Conservation (phyloP, 2,329 filamentous ascomycete genomes). For the Fonsecaea pedrosoi region DNA sequence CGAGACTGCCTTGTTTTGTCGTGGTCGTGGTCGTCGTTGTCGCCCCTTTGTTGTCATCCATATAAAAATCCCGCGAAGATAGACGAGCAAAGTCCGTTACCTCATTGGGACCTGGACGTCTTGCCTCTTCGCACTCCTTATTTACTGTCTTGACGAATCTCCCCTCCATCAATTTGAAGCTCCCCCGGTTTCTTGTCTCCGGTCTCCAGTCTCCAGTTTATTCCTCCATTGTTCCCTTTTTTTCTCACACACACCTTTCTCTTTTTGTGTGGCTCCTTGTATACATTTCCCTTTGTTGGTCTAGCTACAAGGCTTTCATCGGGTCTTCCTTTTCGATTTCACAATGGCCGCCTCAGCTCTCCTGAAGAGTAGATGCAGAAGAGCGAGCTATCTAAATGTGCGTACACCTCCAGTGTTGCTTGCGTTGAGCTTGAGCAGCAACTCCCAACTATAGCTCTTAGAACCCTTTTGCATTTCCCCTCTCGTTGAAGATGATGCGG, state of each 20-base stretch:
- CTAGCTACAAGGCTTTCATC: neutral
- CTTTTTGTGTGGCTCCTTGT: neutral
- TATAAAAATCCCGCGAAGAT: neutral
- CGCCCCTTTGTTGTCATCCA: too few species aligned
- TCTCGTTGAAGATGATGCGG: neutral
- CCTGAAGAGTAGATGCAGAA: conserved; percentile 75
- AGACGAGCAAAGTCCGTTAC: neutral
- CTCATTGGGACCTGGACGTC: neutral
- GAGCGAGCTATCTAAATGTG: conserved; percentile 73
- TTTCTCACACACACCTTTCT: neutral
- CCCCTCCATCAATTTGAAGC: neutral
- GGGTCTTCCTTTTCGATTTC: conserved; percentile 4
- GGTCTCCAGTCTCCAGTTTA: neutral
- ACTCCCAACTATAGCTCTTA: neutral
- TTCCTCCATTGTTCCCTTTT: neutral
- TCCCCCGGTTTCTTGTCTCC: neutral
- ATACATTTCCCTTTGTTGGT: neutral
- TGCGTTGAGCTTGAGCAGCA: neutral
- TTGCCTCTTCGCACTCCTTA: neutral
- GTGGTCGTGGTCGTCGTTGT: neutral
- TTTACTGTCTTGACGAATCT: neutral
- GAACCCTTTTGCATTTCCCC: neutral
- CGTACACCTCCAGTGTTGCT: neutral
- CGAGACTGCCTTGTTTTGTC: neutral
- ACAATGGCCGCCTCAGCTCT: conserved; percentile 70